Percentiles rank a stretch among this genome's conserved stretches.
phyloP scores from a whole-genome alignment of 305 asterid species.

The Fraxinus nigra region DNA sequence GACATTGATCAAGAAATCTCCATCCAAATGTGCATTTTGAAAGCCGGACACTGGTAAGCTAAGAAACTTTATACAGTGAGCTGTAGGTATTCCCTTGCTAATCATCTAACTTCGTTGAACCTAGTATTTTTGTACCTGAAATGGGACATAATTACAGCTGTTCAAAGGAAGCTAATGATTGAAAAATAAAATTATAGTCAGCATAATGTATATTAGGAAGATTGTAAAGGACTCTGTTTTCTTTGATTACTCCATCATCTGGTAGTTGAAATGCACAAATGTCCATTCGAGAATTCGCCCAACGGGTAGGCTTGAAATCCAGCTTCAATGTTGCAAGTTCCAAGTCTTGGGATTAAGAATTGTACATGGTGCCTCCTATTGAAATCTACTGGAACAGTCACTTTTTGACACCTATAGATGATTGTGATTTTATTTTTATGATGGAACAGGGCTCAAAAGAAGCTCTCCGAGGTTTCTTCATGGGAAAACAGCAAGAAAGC shows the following conservation, averaged over 20 bases:
- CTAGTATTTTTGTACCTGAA: not conserved
- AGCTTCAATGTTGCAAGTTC: not conserved
- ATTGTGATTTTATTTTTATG: not conserved
- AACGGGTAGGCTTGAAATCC: not conserved
- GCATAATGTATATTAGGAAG: not conserved
- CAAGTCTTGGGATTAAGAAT: not conserved
- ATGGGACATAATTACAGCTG: not conserved
- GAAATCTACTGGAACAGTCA: not conserved
- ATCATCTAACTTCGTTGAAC: not conserved
- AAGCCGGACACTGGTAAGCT: not conserved
- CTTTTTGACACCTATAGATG: not conserved
- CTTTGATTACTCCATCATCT: not conserved
- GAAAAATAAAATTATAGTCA: not conserved
- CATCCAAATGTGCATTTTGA: not conserved
- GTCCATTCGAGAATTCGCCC: not conserved
- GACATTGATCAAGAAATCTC: not conserved
- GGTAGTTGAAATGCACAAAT: not conserved
- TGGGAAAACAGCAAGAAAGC: constrained; percentile 91
- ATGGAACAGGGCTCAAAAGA: constrained; percentile 71
- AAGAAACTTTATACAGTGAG: not conserved
- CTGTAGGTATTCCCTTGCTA: not conserved
- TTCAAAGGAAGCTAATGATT: not conserved
- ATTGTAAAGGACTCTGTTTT: not conserved
- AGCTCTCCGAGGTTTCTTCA: constrained; percentile 56
- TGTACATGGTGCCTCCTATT: not conserved